A percentile compares a stretch with the other conserved stretches of the same genome.
phyloP scores from a whole-genome alignment of 257 asterid species.

The Handroanthus guayacan region DNA sequence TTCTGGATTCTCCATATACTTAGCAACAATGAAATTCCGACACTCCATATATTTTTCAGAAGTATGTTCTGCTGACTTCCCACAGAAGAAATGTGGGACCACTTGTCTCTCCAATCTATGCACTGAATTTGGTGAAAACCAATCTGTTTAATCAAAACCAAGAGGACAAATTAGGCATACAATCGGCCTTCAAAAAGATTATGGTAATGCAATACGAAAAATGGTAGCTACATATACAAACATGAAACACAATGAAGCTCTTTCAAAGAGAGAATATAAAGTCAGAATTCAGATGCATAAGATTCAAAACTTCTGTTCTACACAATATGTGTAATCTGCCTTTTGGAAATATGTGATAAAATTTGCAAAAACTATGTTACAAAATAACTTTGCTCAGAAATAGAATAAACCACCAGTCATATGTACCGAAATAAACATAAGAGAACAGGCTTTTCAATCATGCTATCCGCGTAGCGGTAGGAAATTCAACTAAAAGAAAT shows the following conservation, averaged over 20 bases:
- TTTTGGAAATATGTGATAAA: conserved; percentile 12
- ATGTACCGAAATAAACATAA: conserved; percentile 1
- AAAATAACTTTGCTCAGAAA: conserved; percentile 17
- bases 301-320: conserved; percentile 19
- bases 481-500: conserved; percentile 19
- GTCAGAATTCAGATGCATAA: conserved; percentile 1
- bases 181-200: background rate
- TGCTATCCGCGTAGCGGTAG: background rate
- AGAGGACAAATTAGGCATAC: conserved; percentile 23
- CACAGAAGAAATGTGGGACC: conserved; percentile 98
- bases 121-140: conserved; percentile 96
- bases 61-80: conserved; percentile 81
- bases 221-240: background rate
- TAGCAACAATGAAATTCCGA: conserved; percentile 86
- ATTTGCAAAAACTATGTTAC: conserved; percentile 5
- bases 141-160: conserved; percentile 61
- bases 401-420: conserved; percentile 8
- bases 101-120: conserved; percentile 99
- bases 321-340: background rate
- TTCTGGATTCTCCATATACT: conserved; percentile 90
- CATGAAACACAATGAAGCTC: conserved; percentile 3
- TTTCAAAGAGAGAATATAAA: conserved; percentile 12
- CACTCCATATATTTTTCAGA: conserved; percentile 95
- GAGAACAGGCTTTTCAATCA: conserved; percentile 2
- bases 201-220: conserved; percentile 7